Base-by-base conservation (phyloP, 2,329 filamentous ascomycete genomes). In the Metarhizium brunneum region DNA sequence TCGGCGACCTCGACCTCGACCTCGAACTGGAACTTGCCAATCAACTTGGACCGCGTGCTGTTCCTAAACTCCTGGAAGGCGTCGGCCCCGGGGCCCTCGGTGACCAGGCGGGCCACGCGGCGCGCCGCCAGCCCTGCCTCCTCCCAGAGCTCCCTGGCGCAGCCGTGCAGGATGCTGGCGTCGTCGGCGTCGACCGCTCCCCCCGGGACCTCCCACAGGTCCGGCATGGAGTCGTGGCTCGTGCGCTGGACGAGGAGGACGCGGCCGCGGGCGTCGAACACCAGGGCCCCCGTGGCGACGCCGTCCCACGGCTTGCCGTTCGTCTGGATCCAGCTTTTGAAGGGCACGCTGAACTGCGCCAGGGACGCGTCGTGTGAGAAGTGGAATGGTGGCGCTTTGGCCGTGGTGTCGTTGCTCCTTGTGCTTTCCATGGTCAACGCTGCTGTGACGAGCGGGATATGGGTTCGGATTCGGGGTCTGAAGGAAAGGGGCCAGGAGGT, bases 161-260 rank as follows among this genome's bases (percentile, higher is more conserved):
- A 66, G 5, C 65, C 68, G 47, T 68, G 61, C 18, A 77, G 63
- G 6, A 77, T 64, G 16, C 60, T 70, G 16, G 56, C 20, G 59
- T 77, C 74, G 0, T 62, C 62, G 3, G 56, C 40, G 53, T 76
- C 75, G 53, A 67, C 68, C 2, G 62, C 68, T 35, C 75, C 75
- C 40, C 75, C 75, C 5, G 74, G 74, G 1, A 68, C 54, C 57
- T 78, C 74, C 75, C 75, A 77, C 4, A 58, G 57, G 49, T 65
- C 56, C 1, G 74, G 73, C 60, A 69, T 65, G 16, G 61, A 69
- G 64, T 74, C 73, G 53, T 65, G 61, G 4, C 64, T 57, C 52
- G 70, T 67, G 59, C 73, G 72, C 61, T 73, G 73, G 6, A 76
- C 51, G 14, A 76, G 65, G 1, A 75, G 70, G 18, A 75, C 59